These are phyloP conservation scores for Hyaloscypha variabilis DNA, from an alignment of 495 filamentous ascomycete species.

Conservation along the genomic window DNA sequence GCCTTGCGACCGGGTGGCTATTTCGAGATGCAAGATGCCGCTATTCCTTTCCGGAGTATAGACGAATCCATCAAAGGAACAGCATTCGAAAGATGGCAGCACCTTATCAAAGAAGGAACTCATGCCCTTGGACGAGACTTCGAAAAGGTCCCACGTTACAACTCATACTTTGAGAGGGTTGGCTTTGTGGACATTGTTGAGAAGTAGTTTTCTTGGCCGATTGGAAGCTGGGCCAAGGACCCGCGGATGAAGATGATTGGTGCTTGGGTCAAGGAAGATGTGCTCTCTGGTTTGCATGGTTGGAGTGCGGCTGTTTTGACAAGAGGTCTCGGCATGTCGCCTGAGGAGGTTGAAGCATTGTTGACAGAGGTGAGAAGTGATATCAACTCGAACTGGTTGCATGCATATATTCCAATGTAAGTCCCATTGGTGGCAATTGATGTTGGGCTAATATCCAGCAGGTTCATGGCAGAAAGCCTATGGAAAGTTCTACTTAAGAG, in stretches of 20 bases:
- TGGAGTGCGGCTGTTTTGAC: conserved; percentile 54
- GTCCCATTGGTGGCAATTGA: conserved; percentile 13
- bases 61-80: conserved; percentile 34
- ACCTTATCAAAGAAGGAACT: conserved; percentile 31
- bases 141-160: conserved; percentile 9
- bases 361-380: conserved; percentile 54
- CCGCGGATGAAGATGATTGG: conserved; percentile 48
- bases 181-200: conserved; percentile 65
- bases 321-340: conserved; percentile 48
- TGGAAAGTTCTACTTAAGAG: neutral
- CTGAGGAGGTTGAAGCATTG: conserved; percentile 50
- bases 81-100: conserved; percentile 35
- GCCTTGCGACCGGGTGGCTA: conserved; percentile 50
- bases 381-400: conserved; percentile 48
- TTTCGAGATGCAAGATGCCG: conserved; percentile 49
- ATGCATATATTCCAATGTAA: conserved; percentile 48
- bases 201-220: conserved; percentile 49
- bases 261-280: conserved; percentile 37
- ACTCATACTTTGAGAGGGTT: conserved; percentile 44
- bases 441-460: neutral
- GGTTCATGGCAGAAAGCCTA: neutral
- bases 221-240: conserved; percentile 50
- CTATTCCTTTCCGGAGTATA: conserved; percentile 32
- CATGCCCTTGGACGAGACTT: conserved; percentile 5
- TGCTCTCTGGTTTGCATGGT: conserved; percentile 32